phyloP scores from a whole-genome alignment of 2,329 filamentous ascomycete genomes.

The Penicillium frequentans region DNA sequence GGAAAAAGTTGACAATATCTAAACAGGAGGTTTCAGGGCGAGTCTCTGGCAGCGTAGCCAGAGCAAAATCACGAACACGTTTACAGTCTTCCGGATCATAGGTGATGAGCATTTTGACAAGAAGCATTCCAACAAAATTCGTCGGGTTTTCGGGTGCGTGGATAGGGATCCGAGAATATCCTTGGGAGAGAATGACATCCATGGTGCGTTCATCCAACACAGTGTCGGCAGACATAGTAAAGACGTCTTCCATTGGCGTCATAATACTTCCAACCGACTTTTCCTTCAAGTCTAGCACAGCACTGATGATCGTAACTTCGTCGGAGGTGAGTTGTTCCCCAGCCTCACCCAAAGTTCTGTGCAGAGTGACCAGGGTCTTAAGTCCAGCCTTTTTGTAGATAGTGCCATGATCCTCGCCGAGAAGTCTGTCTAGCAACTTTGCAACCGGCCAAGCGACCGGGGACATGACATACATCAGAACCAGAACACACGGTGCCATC shows the following conservation, averaged over 20 bases:
- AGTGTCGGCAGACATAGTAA: constrained; percentile 93
- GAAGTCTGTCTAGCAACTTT: constrained; percentile 87
- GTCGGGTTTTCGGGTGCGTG: constrained; percentile 78
- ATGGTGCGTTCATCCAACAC: constrained; percentile 91
- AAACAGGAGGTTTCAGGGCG: constrained; percentile 92
- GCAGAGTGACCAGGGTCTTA: constrained; percentile 92
- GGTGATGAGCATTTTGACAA: constrained; percentile 98
- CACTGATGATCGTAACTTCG: constrained; percentile 97
- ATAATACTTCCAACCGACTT: constrained; percentile 95
- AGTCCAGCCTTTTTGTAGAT: constrained; percentile 97
- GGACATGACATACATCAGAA: constrained; percentile 88
- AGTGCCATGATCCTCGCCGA: constrained; percentile 93
- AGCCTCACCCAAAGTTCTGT: constrained; percentile 84
- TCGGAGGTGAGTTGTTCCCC: constrained; percentile 90
- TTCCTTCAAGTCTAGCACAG: constrained; percentile 92
- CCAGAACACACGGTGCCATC: constrained; percentile 84
- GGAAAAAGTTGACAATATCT: constrained; percentile 99
- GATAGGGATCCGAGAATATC: constrained; percentile 95
- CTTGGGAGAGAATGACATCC: constrained; percentile 87
- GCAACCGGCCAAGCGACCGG: constrained; percentile 93
- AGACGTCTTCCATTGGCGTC: constrained; percentile 98
- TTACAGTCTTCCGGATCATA: constrained; percentile 94
- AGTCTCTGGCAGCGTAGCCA: constrained; percentile 93
- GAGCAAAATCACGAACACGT: constrained; percentile 82
- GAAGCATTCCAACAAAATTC: constrained; percentile 95